These are phyloP conservation scores for Poronia punctata DNA, from an alignment of 495 filamentous ascomycete genomes.

Conservation along the genomic window DNA sequence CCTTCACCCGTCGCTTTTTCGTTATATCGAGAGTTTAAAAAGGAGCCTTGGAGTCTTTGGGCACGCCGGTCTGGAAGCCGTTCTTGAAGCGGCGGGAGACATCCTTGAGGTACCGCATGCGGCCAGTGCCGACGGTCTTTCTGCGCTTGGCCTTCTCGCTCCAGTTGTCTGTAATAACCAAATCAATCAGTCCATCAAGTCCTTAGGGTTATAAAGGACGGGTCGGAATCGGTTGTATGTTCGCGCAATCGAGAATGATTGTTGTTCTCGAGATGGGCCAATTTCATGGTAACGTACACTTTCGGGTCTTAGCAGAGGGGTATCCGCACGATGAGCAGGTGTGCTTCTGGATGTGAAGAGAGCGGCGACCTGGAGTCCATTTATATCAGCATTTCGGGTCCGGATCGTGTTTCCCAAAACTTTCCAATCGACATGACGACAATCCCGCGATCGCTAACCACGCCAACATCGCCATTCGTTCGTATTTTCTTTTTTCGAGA, in stretches of 20 bases:
- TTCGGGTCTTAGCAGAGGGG: constrained; percentile 90
- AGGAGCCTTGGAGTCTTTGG: constrained; percentile 75
- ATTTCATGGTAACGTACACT: constrained; percentile 87
- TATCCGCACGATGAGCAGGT: constrained; percentile 97
- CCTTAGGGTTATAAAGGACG: too few species aligned
- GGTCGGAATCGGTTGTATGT: too few species aligned
- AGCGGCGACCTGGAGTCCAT: constrained; percentile 65
- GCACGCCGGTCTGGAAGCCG: constrained; percentile 85
- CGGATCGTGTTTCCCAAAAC: background rate
- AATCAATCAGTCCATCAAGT: too few species aligned
- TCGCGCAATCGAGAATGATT: background rate
- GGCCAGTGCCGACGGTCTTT: constrained; percentile 96
- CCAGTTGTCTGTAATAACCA: constrained; percentile 76
- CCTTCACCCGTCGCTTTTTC: constrained; percentile 16
- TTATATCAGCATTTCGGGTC: constrained; percentile 17
- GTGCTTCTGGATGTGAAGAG: constrained; percentile 99
- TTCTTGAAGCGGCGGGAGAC: constrained; percentile 89
- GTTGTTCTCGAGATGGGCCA: background rate
- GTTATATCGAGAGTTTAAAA: constrained; percentile 18
- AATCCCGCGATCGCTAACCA: constrained; percentile 2
- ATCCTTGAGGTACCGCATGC: constrained; percentile 84
- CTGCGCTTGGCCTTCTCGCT: constrained; percentile 98
- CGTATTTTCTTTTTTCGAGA: constrained; percentile 1
- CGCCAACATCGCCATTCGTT: background rate
- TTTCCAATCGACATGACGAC: background rate